Conservation (phyloP, 352 stramenopile species). For the Globisporangium acanthophoron region DNA sequence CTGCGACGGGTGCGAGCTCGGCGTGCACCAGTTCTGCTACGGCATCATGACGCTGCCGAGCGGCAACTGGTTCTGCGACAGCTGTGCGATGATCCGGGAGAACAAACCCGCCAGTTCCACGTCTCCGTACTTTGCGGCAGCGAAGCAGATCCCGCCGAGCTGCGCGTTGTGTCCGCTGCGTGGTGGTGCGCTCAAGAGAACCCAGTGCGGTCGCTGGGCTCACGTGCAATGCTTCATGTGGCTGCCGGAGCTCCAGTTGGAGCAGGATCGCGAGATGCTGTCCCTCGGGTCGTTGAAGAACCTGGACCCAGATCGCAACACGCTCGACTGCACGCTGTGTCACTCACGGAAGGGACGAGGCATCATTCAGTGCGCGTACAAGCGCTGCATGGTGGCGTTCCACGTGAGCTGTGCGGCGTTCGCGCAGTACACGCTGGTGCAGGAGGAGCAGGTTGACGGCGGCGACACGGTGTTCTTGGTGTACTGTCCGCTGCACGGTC, state of each 20-base stretch:
- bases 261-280: conserved; percentile 25
- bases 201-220: conserved; percentile 63
- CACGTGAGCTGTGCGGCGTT: conserved; percentile 72
- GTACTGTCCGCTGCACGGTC: conserved; percentile 56
- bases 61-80: conserved; percentile 85
- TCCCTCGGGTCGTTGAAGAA: conserved; percentile 37
- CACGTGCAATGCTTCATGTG: conserved; percentile 86
- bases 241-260: conserved; percentile 69
- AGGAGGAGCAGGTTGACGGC: conserved; percentile 33
- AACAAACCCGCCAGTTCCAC: background rate
- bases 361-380: conserved; percentile 76
- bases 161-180: conserved; percentile 73
- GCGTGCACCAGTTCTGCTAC: conserved; percentile 90
- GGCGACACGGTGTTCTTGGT: conserved; percentile 57
- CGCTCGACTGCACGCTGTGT: conserved; percentile 66
- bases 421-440: conserved; percentile 55
- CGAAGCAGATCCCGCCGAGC: background rate
- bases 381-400: conserved; percentile 66
- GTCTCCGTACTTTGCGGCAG: background rate
- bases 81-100: conserved; percentile 18
- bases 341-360: conserved; percentile 48
- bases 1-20: conserved; percentile 84
- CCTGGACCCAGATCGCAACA: conserved; percentile 55
- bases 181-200: conserved; percentile 53
- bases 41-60: conserved; percentile 55